Conservation (phyloP, 768 basidiomycete species). For the Tricholoma hemisulphureum region DNA sequence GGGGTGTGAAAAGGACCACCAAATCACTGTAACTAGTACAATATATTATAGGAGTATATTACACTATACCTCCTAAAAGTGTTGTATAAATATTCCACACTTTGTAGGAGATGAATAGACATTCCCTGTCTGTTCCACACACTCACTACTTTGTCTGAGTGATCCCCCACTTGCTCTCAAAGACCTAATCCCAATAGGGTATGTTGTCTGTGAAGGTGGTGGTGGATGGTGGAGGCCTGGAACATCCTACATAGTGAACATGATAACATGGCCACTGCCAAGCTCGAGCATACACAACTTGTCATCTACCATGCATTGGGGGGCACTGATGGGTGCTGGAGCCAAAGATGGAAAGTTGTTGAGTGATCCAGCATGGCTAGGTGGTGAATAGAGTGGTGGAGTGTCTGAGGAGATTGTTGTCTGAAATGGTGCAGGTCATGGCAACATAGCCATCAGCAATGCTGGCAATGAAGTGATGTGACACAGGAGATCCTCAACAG, state of each 20-base stretch:
- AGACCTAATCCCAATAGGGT: too few species aligned
- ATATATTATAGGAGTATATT: too few species aligned
- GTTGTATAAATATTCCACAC: too few species aligned
- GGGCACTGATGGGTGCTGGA: not conserved
- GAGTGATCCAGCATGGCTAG: not conserved
- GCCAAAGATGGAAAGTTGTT: not conserved
- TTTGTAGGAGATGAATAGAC: too few species aligned
- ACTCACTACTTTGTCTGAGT: too few species aligned
- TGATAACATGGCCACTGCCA: not conserved
- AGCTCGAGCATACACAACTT: not conserved
- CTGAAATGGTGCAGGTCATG: not conserved
- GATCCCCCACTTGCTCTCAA: too few species aligned
- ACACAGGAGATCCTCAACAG: not conserved
- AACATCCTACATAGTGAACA: not conserved
- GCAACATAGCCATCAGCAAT: too few species aligned
- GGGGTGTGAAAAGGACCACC: too few species aligned
- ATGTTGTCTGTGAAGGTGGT: not conserved
- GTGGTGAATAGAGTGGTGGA: not conserved
- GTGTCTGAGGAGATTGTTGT: not conserved
- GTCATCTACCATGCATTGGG: not conserved
- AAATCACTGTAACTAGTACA: too few species aligned
- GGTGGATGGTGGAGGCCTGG: not conserved
- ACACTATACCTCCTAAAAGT: too few species aligned
- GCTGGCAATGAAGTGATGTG: not conserved
- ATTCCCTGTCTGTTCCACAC: too few species aligned